A percentile compares a stretch with the other conserved stretches of the same genome.
phyloP scores from a whole-genome alignment of 257 asterid genomes.

The Solanum okadae region DNA sequence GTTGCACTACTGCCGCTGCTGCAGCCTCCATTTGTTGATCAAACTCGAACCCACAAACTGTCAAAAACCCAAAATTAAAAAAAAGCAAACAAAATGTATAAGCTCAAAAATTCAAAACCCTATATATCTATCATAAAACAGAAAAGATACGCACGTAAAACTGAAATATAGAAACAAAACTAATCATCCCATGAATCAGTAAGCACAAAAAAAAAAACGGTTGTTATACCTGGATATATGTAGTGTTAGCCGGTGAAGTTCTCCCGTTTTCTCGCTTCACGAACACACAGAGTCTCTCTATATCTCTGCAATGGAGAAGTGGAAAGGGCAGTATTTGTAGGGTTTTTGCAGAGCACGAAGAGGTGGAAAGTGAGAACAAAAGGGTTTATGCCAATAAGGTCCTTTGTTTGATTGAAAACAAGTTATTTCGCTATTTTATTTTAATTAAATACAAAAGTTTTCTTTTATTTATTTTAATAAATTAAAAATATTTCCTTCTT shows the following conservation, averaged over 20 bases:
- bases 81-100: background rate
- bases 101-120: background rate
- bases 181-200: background rate
- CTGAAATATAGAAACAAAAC: background rate
- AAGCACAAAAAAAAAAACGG: background rate
- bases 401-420: background rate
- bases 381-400: background rate
- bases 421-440: no score
- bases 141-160: background rate
- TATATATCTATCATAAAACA: background rate
- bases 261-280: background rate
- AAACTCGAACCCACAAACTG: slow-evolving; percentile 22
- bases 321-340: background rate
- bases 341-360: background rate
- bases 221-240: background rate
- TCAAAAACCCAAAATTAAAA: background rate
- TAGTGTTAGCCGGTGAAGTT: background rate
- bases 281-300: background rate
- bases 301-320: background rate
- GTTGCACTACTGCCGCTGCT: slow-evolving; percentile 31
- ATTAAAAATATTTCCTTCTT: no score
- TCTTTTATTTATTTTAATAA: no score
- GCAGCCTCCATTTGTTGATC: slow-evolving; percentile 18
- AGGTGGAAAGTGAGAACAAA: background rate
- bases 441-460: no score